Evolutionary conservation across 208 protist species (phyloP).

Genomic region (Angomonas deanei): DNA sequence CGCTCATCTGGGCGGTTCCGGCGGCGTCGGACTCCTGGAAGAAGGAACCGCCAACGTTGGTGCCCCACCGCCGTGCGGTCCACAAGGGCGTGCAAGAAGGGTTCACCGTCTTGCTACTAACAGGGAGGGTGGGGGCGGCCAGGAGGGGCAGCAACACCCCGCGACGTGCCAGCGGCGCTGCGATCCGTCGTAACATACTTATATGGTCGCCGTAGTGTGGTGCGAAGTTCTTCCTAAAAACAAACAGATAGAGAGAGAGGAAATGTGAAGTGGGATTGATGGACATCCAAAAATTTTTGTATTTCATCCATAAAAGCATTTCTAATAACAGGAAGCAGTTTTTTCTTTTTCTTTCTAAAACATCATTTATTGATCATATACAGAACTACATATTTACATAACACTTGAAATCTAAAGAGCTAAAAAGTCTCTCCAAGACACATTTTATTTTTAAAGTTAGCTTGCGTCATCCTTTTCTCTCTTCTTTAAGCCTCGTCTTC

Average conservation of each 20-base stretch:
- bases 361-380: neutral
- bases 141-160: constrained; percentile 9
- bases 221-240: no score
- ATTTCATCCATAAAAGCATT: no score
- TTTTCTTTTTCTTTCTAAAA: neutral
- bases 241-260: no score
- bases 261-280: no score
- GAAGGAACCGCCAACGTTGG: constrained; percentile 72
- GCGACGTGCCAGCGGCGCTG: neutral
- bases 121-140: neutral
- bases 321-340: neutral
- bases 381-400: constrained; percentile 6
- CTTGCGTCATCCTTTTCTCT: neutral
- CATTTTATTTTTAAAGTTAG: neutral
- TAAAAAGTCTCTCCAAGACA: neutral
- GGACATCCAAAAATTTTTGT: no score
- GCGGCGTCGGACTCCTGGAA: constrained; percentile 74
- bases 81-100: neutral
- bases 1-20: constrained; percentile 49
- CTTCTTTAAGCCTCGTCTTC: constrained; percentile 62
- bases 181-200: constrained; percentile 8
- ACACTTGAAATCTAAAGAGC: neutral
- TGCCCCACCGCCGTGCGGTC: constrained; percentile 38
- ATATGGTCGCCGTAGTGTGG: no score
- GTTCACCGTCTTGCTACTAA: neutral